Conservation (phyloP, 176 grass and related monocot genomes). For the Aechmea fasciata region DNA sequence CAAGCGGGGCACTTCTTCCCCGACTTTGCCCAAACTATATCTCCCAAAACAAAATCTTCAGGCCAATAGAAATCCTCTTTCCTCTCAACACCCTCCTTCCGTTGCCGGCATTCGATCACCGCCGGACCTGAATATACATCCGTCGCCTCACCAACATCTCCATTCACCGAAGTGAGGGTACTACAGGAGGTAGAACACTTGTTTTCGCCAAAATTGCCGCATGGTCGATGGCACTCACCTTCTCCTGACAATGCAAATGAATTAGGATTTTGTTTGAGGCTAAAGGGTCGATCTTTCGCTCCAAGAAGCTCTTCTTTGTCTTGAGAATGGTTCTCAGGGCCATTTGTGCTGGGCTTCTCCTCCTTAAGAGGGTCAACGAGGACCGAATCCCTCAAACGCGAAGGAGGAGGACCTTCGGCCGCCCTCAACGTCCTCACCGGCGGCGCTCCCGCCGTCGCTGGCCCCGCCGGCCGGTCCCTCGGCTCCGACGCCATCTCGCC, state of each 20-base stretch:
- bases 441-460: conserved; percentile 8
- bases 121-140: not conserved
- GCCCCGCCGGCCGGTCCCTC: not conserved
- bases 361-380: conserved; percentile 16
- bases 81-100: conserved; percentile 29
- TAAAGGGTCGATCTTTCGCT: conserved; percentile 17
- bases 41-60: conserved; percentile 64
- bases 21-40: conserved; percentile 68
- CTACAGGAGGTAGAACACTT: conserved; percentile 29
- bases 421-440: conserved; percentile 35
- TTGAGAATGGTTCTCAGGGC: not conserved
- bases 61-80: conserved; percentile 46
- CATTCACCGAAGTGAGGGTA: conserved; percentile 37
- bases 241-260: conserved; percentile 1
- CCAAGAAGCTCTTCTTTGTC: conserved; percentile 21
- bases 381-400: conserved; percentile 41
- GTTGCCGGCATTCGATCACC: conserved; percentile 33
- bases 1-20: conserved; percentile 67
- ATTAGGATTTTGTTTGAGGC: conserved; percentile 22
- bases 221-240: conserved; percentile 28
- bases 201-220: conserved; percentile 31
- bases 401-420: conserved; percentile 40
- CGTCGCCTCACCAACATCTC: conserved; percentile 11
- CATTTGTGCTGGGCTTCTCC: not conserved
- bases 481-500: not conserved